Evolutionary conservation across 2,329 filamentous ascomycete species (phyloP), one percentile per base, ranked within the genome.

Genomic region (Trichoderma sp.): DNA sequence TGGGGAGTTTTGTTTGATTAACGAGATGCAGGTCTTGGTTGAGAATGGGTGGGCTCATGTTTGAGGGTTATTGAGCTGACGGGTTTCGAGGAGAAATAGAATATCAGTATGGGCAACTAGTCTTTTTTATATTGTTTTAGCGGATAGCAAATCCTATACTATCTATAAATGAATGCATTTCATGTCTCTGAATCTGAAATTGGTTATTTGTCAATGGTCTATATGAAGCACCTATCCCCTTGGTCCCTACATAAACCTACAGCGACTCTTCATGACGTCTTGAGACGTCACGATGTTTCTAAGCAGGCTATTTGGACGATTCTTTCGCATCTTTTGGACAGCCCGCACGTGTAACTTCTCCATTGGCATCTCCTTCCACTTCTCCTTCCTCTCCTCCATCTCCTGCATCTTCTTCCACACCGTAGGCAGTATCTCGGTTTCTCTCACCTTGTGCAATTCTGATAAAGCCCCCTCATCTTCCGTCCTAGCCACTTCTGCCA

Each of bases 1-100:
- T 4, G 87, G 87, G 8, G 78, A 79, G 61, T 83, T 85, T 72
- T 90, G 88, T 74, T 76, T 90, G 75, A 85, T 90, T 61, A 86
- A 89, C 75, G 88, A 90, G 81, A 89, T 89, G 85, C 88, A 90
- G 76, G 85, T 90, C 26, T 78, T 90, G 71, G 84, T 83, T 51
- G 81, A 83, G 73, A 88, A 86, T 76, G 88, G 88, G 3, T 90
- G 88, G 88, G 84, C 84, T 71, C 88, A 90, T 82, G 83, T 87
- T 72, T 88, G 57, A 70, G 56, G 26, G 9, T 12, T 36, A 5
- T 63, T 14, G 5, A 4, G 18, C 30, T 21, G 30, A 15, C 3
- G 1, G 18, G 30, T 21, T 21, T 60, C 21, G 2, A 9, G 3
- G 21, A 12, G 21, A 47, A 4, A 4, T 63, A 30, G 9, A 63